Percentiles rank a stretch among this genome's conserved stretches.
These are phyloP conservation scores for Penicillium goetzii DNA, from an alignment of 495 filamentous ascomycete species.

Conservation along the genomic window DNA sequence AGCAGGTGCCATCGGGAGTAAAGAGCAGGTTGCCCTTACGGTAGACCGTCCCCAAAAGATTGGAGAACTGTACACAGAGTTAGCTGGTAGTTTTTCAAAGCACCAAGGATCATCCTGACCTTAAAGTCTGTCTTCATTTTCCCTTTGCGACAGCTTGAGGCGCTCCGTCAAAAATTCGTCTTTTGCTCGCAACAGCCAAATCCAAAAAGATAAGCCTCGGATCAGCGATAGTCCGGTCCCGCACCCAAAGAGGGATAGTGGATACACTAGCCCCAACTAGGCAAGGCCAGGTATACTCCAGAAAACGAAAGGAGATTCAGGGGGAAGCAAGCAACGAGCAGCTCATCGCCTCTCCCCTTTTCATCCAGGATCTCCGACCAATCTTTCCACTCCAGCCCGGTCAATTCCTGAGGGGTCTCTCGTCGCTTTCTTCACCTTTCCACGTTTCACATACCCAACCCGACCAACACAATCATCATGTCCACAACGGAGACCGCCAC, in stretches of 20 bases:
- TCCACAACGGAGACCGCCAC: conserved; percentile 81
- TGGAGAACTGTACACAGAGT: conserved; percentile 70
- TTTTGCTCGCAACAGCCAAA: conserved; percentile 15
- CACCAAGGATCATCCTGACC: conserved; percentile 47
- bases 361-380: conserved; percentile 23
- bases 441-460: conserved; percentile 22
- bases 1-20: conserved; percentile 92
- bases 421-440: conserved; percentile 26
- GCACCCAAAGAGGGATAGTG: conserved; percentile 22
- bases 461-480: conserved; percentile 58
- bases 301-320: conserved; percentile 45
- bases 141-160: conserved; percentile 35
- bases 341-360: conserved; percentile 31
- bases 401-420: conserved; percentile 22
- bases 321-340: conserved; percentile 34
- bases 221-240: conserved; percentile 32
- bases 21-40: conserved; percentile 95
- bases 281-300: conserved; percentile 42
- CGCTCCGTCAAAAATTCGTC: conserved; percentile 35
- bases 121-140: conserved; percentile 97
- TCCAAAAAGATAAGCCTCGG: conserved; percentile 34
- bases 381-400: conserved; percentile 24
- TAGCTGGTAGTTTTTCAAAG: not conserved
- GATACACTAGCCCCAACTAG: conserved; percentile 31
- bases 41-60: conserved; percentile 95